phyloP scores from a whole-genome alignment of 2,329 filamentous ascomycete genomes.

The Trichoderma sp. region DNA sequence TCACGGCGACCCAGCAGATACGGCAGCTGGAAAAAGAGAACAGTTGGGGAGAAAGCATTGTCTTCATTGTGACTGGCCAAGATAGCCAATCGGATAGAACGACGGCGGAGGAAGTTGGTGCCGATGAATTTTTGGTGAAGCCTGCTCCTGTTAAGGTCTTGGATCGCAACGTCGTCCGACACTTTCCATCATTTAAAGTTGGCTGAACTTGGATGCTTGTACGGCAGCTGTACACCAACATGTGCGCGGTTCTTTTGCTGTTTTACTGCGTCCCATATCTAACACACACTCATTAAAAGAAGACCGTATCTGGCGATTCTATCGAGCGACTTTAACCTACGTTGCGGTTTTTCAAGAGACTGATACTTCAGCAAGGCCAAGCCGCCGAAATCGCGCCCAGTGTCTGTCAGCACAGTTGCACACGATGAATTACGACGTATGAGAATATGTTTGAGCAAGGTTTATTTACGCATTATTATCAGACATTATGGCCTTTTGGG shows the following conservation, averaged over 20 bases:
- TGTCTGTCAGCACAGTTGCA: background rate
- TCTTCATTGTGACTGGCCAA: background rate
- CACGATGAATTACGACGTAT: background rate
- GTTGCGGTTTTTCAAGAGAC: background rate
- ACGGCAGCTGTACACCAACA: background rate
- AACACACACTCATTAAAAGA: background rate
- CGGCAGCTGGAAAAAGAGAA: background rate
- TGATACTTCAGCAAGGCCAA: background rate
- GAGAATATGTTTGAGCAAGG: background rate
- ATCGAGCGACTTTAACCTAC: background rate
- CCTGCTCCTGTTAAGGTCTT: background rate
- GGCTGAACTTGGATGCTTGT: background rate
- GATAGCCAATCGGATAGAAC: background rate
- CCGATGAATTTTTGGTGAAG: background rate
- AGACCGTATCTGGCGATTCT: background rate
- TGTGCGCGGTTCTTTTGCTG: background rate
- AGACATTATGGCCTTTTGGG: background rate
- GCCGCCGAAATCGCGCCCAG: background rate
- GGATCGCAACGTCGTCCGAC: background rate
- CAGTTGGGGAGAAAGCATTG: background rate
- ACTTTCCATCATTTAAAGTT: background rate
- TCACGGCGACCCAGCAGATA: slow-evolving; percentile 1
- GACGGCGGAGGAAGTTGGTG: background rate
- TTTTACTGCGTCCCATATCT: background rate
- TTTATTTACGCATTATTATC: background rate